Evolutionary conservation across 306 rosid species (phyloP).

Genomic region (Begonia masoniana): DNA sequence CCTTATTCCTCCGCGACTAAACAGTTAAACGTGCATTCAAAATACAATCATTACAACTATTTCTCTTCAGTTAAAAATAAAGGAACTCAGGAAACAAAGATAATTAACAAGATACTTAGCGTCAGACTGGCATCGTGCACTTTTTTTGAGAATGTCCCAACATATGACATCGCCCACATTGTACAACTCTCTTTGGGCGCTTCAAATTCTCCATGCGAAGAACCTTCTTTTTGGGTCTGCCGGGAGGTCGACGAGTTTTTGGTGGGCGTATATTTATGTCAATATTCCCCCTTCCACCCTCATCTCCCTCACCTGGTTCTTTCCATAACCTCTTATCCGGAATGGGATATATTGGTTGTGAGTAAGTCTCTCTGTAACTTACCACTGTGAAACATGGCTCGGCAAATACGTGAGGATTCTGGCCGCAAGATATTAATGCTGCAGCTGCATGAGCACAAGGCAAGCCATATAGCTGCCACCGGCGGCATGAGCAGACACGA

Average conservation of each 20-base stretch:
- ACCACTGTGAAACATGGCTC: conserved; percentile 84
- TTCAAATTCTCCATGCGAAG: conserved; percentile 78
- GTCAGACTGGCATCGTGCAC: conserved; percentile 70
- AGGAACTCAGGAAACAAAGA: conserved; percentile 13
- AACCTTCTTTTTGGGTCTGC: conserved; percentile 94
- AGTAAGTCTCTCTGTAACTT: conserved; percentile 66
- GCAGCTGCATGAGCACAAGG: conserved; percentile 99
- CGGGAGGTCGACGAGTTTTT: conserved; percentile 90
- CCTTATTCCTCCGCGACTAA: conserved; percentile 31
- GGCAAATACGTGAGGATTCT: conserved; percentile 68
- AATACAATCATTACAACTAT: conserved; percentile 40
- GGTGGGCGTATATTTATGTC: conserved; percentile 73
- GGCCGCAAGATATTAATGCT: conserved; percentile 92
- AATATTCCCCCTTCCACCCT: conserved; percentile 64
- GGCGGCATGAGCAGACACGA: conserved; percentile 87
- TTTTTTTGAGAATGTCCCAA: conserved; percentile 98
- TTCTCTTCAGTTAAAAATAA: conserved; percentile 23
- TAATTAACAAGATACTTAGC: conserved; percentile 24
- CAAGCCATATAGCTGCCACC: conserved; percentile 93
- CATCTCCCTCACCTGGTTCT: conserved; percentile 62
- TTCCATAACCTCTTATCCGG: conserved; percentile 77
- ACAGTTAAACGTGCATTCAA: conserved; percentile 32
- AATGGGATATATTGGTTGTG: conserved; percentile 62
- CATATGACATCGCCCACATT: conserved; percentile 98
- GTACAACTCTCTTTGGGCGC: conserved; percentile 95